These are phyloP conservation scores for Aspergillus awamori DNA, from an alignment of 2,329 filamentous ascomycete species.

Conservation along the genomic window DNA sequence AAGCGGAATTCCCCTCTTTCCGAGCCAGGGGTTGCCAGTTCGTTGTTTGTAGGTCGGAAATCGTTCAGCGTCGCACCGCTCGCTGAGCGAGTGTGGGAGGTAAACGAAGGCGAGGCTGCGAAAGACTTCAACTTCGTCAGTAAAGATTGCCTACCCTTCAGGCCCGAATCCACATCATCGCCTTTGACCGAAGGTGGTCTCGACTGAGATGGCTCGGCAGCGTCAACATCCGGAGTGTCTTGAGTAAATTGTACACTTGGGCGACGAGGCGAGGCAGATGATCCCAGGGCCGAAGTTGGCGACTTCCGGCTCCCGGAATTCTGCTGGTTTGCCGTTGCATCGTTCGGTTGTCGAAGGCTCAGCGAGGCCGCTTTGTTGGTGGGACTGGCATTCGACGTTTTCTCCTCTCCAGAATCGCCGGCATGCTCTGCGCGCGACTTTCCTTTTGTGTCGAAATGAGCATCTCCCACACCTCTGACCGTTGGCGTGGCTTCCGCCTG, in stretches of 20 bases:
- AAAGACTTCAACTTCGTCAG: constrained; percentile 80
- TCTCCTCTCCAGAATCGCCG: constrained; percentile 12
- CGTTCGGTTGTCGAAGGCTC: constrained; percentile 30
- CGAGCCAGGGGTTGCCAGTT: constrained; percentile 50
- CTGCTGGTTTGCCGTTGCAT: constrained; percentile 27
- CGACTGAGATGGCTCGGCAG: constrained; percentile 56
- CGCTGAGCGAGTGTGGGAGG: constrained; percentile 53
- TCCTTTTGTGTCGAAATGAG: constrained; percentile 10
- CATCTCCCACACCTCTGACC: constrained; percentile 11
- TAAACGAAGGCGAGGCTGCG: constrained; percentile 57
- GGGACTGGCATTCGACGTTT: constrained; percentile 21
- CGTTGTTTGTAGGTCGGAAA: constrained; percentile 41
- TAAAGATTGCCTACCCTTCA: constrained; percentile 65
- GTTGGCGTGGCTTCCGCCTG: constrained; percentile 1
- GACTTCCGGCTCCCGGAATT: constrained; percentile 26
- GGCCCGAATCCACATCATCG: constrained; percentile 61
- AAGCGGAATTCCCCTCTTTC: constrained; percentile 55
- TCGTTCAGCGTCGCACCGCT: constrained; percentile 52
- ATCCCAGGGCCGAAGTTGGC: constrained; percentile 29
- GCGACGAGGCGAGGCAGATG: constrained; percentile 50
- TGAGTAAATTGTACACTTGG: constrained; percentile 78
- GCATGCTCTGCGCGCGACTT: constrained; percentile 13
- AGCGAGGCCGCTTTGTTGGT: constrained; percentile 27
- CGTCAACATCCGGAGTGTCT: constrained; percentile 53
- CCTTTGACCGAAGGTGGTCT: constrained; percentile 66